Evolutionary conservation across 176 grass and related monocot species (phyloP).

Genomic region (Luzula sylvatica): DNA sequence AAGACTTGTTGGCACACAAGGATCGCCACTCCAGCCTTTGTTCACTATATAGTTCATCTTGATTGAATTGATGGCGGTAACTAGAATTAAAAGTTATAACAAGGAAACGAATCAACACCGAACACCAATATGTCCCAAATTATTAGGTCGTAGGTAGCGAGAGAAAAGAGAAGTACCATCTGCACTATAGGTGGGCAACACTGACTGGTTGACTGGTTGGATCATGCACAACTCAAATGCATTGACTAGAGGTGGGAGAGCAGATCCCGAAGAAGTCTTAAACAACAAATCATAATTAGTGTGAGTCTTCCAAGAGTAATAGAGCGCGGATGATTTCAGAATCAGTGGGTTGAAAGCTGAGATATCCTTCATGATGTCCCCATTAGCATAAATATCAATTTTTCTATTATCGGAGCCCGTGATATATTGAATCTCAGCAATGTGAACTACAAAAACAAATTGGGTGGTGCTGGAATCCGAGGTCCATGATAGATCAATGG

Average conservation of each 20-base stretch:
- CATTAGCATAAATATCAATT: not conserved
- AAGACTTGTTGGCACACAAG: not conserved
- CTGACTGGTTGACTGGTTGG: not conserved
- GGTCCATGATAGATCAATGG: not conserved
- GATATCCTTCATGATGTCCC: not conserved
- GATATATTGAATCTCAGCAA: not conserved
- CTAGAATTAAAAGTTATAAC: not conserved
- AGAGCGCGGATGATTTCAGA: no score
- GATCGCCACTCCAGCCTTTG: conserved; percentile 9
- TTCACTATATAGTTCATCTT: not conserved
- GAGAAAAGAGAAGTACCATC: conserved; percentile 1
- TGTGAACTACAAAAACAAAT: not conserved
- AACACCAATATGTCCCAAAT: not conserved
- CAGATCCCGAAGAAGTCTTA: not conserved
- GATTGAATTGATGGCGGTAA: conserved; percentile 16
- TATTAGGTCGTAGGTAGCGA: not conserved
- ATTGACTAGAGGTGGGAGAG: conserved; percentile 4
- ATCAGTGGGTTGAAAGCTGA: no score
- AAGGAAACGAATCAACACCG: not conserved
- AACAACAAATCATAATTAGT: not conserved
- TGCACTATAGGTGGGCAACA: not conserved
- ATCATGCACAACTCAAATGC: not conserved
- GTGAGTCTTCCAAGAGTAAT: no score
- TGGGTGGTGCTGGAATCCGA: not conserved
- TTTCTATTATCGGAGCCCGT: not conserved